These are phyloP conservation scores for Mastigamoeba balamuthi DNA, from an alignment of 78 protist genomes.

Conservation along the genomic window DNA sequence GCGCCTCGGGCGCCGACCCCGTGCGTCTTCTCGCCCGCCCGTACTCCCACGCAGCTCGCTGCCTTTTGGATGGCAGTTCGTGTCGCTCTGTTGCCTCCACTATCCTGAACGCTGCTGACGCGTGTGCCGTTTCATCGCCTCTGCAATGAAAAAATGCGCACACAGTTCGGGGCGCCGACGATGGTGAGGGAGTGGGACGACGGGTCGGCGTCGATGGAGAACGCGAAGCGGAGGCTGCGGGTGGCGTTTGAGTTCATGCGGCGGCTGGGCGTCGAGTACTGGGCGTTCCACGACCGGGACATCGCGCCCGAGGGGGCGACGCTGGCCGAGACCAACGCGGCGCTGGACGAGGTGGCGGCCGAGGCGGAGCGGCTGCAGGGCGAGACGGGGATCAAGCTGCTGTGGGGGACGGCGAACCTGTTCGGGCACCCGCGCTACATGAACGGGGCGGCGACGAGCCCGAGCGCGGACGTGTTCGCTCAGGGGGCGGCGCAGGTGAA, in stretches of 20 bases:
- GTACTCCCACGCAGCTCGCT: background rate
- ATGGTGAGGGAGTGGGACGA: constrained; percentile 4
- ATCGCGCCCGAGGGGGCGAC: background rate
- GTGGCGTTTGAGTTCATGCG: constrained; percentile 3
- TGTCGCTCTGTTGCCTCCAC: too few species aligned
- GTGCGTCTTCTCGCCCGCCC: background rate
- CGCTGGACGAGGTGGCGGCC: background rate
- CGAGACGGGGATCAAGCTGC: constrained; percentile 1
- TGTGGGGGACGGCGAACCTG: background rate
- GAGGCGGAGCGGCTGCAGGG: background rate
- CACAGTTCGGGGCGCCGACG: background rate
- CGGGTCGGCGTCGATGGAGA: background rate
- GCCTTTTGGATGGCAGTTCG: too few species aligned
- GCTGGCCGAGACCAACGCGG: background rate
- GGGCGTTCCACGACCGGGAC: constrained; percentile 4
- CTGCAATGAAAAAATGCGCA: too few species aligned
- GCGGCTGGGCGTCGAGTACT: constrained; percentile 7
- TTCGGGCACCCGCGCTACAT: constrained; percentile 5
- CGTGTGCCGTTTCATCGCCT: too few species aligned
- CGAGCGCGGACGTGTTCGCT: background rate
- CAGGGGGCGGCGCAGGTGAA: constrained; percentile 1
- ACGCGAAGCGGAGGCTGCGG: background rate
- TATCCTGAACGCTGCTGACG: too few species aligned
- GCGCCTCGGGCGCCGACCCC: background rate
- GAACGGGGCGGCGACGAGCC: constrained; percentile 5